These are phyloP conservation scores for Pulveroboletus ravenelii DNA, from an alignment of 768 basidiomycete species.

Conservation along the genomic window DNA sequence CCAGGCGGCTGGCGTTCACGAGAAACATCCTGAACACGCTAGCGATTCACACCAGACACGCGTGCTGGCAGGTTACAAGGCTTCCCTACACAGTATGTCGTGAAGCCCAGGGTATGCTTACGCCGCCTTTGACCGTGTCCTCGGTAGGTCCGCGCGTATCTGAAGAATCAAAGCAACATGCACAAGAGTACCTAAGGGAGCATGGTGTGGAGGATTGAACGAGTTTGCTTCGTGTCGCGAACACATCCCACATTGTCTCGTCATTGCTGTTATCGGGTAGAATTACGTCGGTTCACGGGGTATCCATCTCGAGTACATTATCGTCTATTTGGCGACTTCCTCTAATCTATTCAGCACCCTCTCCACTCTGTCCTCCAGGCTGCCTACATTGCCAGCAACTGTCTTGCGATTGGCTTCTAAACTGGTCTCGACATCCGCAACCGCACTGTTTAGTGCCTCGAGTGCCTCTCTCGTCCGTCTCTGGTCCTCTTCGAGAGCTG, in stretches of 20 bases:
- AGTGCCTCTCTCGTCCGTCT: conserved; percentile 57
- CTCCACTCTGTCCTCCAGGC: conserved; percentile 59
- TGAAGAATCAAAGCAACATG: conserved; percentile 45
- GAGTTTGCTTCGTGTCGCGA: not conserved
- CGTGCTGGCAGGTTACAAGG: conserved; percentile 54
- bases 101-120: not conserved
- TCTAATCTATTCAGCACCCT: conserved; percentile 43
- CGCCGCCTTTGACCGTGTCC: not conserved
- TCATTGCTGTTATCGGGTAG: not conserved
- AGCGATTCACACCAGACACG: conserved; percentile 41
- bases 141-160: conserved; percentile 44
- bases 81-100: conserved; percentile 44
- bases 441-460: conserved; percentile 62
- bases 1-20: conserved; percentile 38
- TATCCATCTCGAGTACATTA: not conserved
- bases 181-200: conserved; percentile 36
- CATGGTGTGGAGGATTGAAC: conserved; percentile 19
- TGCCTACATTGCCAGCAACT: conserved; percentile 68
- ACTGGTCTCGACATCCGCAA: conserved; percentile 70
- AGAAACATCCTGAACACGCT: conserved; percentile 25
- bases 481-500: conserved; percentile 69
- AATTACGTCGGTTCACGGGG: conserved; percentile 1
- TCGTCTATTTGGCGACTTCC: conserved; percentile 23
- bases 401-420: conserved; percentile 66
- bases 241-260: not conserved